phyloP scores from a whole-genome alignment of 176 grass and related monocot genomes.

The Coix lacrymajobi region DNA sequence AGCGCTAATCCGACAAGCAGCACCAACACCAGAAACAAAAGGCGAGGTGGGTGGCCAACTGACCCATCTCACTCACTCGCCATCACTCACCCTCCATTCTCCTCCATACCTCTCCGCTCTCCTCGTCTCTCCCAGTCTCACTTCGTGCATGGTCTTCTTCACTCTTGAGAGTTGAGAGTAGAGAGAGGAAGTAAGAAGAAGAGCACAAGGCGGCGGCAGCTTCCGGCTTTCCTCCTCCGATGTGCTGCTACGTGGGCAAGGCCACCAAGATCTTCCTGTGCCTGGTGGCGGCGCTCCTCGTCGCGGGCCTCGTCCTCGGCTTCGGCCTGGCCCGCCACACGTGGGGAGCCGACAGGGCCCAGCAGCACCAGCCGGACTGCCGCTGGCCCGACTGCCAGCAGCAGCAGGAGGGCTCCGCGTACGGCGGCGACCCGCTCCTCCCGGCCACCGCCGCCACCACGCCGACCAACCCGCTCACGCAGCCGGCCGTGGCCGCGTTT shows the following conservation, averaged over 20 bases:
- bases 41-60: conserved; percentile 21
- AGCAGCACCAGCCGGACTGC: conserved; percentile 34
- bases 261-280: conserved; percentile 94
- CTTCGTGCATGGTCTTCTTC: not conserved
- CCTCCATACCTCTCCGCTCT: not conserved
- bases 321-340: conserved; percentile 50
- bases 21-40: conserved; percentile 40
- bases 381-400: conserved; percentile 48
- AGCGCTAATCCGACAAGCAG: conserved; percentile 38
- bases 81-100: conserved; percentile 2
- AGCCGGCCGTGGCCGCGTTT: conserved; percentile 10
- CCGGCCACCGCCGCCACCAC: conserved; percentile 35
- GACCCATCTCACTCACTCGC: not conserved
- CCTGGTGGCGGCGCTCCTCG: conserved; percentile 40
- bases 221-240: not conserved
- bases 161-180: not conserved
- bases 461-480: conserved; percentile 28
- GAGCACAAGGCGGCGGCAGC: not conserved
- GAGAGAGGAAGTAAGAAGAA: not conserved
- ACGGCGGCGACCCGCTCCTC: conserved; percentile 54
- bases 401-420: not conserved
- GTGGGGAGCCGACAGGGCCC: conserved; percentile 43
- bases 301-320: conserved; percentile 58
- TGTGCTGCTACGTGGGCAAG: conserved; percentile 88
- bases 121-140: not conserved